phyloP scores from a whole-genome alignment of 2,329 filamentous ascomycete species.

The Pseudogymnoascus sp. region DNA sequence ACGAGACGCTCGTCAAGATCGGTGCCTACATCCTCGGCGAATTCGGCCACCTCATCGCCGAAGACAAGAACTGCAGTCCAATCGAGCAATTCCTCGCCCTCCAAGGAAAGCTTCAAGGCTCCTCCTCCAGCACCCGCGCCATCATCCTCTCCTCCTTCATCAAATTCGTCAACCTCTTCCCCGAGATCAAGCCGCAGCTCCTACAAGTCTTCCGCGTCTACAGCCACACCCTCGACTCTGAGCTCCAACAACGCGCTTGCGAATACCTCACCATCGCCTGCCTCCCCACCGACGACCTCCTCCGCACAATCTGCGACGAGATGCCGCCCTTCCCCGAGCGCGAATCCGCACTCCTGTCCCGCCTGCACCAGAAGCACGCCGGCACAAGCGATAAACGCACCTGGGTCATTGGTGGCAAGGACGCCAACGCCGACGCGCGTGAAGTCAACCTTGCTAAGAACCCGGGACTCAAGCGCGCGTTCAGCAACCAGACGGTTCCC shows the following conservation, averaged over 20 bases:
- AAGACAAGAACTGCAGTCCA: slow-evolving; percentile 83
- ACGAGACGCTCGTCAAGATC: slow-evolving; percentile 96
- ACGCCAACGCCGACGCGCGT: slow-evolving; percentile 73
- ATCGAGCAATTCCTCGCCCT: slow-evolving; percentile 95
- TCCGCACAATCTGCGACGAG: slow-evolving; percentile 92
- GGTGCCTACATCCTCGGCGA: slow-evolving; percentile 93
- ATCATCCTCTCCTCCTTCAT: slow-evolving; percentile 94
- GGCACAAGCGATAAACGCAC: slow-evolving; percentile 91
- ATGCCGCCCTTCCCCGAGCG: slow-evolving; percentile 98
- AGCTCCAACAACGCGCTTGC: slow-evolving; percentile 91
- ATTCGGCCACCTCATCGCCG: slow-evolving; percentile 92
- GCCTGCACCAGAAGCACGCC: slow-evolving; percentile 89
- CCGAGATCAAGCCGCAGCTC: slow-evolving; percentile 94
- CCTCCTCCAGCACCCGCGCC: slow-evolving; percentile 80
- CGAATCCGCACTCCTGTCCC: slow-evolving; percentile 81
- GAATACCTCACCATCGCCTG: slow-evolving; percentile 85
- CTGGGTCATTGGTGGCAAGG: slow-evolving; percentile 96
- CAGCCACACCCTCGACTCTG: slow-evolving; percentile 88
- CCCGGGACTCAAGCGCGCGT: slow-evolving; percentile 76
- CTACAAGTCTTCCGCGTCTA: slow-evolving; percentile 85
- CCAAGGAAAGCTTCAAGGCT: slow-evolving; percentile 80
- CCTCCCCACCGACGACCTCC: slow-evolving; percentile 78
- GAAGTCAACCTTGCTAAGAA: slow-evolving; percentile 77
- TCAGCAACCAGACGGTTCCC: slow-evolving; percentile 45
- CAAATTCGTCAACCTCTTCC: slow-evolving; percentile 97